A percentile compares a stretch with the other conserved stretches of the same genome.
These are phyloP conservation scores for Solanum bulbocastanum DNA, from an alignment of 257 asterid species.

Conservation along the genomic window DNA sequence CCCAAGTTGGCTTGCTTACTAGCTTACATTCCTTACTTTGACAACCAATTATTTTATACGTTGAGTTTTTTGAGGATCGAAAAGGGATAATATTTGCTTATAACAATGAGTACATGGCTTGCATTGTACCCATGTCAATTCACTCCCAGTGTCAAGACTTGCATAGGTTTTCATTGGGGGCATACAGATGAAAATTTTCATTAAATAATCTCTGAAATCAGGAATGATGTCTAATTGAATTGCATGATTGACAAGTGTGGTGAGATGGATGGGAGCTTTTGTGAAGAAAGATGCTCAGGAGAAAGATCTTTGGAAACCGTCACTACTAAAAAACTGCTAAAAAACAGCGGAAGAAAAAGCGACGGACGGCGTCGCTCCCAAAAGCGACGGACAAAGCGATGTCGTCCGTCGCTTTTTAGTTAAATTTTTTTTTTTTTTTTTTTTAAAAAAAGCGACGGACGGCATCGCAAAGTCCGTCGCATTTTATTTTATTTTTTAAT, in stretches of 20 bases:
- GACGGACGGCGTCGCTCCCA: no score
- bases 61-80: conserved; percentile 14
- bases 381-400: no score
- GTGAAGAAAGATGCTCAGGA: conserved; percentile 19
- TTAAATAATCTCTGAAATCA: conserved; percentile 29
- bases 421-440: no score
- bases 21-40: conserved; percentile 7
- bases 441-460: no score
- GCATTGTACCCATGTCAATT: conserved; percentile 55
- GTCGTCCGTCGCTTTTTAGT: no score
- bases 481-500: no score
- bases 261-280: no score
- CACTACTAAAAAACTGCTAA: no score
- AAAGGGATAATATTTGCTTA: conserved; percentile 30
- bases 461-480: no score
- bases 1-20: background rate
- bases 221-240: conserved; percentile 4
- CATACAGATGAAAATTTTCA: conserved; percentile 33
- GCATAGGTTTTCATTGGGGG: conserved; percentile 42
- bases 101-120: conserved; percentile 36
- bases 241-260: no score
- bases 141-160: conserved; percentile 59
- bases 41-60: conserved; percentile 20
- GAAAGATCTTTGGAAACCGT: conserved; percentile 23
- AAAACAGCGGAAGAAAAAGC: no score